These are phyloP conservation scores for Orychophragmus violaceus DNA, from an alignment of 345 rosid species.

Conservation along the genomic window DNA sequence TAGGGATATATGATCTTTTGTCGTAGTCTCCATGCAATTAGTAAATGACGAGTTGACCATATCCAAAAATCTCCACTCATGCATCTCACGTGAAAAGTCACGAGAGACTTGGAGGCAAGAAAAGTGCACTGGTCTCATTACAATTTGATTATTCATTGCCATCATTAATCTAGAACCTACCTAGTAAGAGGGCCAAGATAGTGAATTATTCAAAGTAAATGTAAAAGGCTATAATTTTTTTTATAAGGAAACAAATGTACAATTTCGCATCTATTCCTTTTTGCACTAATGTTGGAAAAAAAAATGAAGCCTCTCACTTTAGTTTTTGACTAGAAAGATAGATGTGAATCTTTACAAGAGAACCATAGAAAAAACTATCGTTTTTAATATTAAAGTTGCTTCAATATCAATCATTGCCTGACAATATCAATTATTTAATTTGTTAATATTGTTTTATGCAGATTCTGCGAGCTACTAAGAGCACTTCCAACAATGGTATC, in stretches of 20 bases:
- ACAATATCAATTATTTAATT: not conserved
- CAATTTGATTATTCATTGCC: not conserved
- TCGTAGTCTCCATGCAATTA: not conserved
- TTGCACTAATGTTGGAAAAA: not conserved
- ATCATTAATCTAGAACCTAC: not conserved
- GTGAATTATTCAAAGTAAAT: not conserved
- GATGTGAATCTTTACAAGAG: conserved; percentile 15
- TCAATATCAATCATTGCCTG: conserved; percentile 11
- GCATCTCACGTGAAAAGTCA: conserved; percentile 11
- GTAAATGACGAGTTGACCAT: not conserved
- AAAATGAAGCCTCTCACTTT: not conserved
- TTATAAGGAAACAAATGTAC: not conserved
- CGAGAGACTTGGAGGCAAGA: not conserved
- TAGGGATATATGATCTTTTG: not conserved
- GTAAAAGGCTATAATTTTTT: not conserved
- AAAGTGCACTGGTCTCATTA: not conserved
- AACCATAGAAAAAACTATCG: not conserved
- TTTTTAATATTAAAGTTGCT: not conserved
- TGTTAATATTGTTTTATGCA: not conserved
- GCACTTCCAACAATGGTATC: no score
- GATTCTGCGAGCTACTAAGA: not conserved
- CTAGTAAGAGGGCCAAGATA: not conserved
- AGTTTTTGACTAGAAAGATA: not conserved
- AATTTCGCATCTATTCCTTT: not conserved
- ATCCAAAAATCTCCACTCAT: not conserved